phyloP scores from a whole-genome alignment of 306 rosid species.

The Cotoneaster glaucophyllus region DNA sequence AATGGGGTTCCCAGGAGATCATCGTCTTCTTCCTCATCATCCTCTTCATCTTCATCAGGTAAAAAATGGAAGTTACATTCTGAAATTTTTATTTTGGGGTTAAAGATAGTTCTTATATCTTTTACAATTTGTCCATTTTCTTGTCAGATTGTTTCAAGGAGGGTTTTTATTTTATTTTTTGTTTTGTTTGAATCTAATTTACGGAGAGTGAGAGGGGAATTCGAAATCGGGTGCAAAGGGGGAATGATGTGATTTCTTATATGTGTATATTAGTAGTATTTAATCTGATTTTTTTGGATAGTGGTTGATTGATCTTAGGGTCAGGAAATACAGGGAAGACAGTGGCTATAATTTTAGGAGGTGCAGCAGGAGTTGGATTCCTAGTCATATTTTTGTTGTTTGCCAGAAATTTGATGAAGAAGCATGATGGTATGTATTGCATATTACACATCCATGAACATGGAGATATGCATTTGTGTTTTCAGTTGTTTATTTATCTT shows the following conservation, averaged over 20 bases:
- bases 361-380: slow-evolving; percentile 76
- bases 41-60: slow-evolving; percentile 59
- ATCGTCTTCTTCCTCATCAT: slow-evolving; percentile 41
- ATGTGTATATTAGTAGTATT: neutral
- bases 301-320: slow-evolving; percentile 24
- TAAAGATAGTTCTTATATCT: neutral
- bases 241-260: neutral
- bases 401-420: slow-evolving; percentile 69
- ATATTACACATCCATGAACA: neutral
- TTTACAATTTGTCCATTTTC: neutral
- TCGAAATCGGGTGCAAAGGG: too few relatives aligned
- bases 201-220: too few relatives aligned
- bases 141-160: neutral
- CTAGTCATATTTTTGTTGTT: slow-evolving; percentile 70
- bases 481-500: neutral
- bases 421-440: slow-evolving; percentile 63
- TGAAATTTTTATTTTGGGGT: slow-evolving; percentile 2
- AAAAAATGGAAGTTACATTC: neutral
- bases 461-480: neutral
- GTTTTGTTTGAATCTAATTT: too few relatives aligned
- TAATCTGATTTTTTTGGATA: slow-evolving; percentile 3
- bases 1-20: slow-evolving; percentile 81
- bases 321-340: slow-evolving; percentile 77
- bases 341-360: slow-evolving; percentile 85
- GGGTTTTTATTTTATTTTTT: neutral